Percentiles rank a stretch among this genome's conserved stretches.
phyloP scores from a whole-genome alignment of 2,329 filamentous ascomycete genomes.

The Proliferodiscus dingleyae region DNA sequence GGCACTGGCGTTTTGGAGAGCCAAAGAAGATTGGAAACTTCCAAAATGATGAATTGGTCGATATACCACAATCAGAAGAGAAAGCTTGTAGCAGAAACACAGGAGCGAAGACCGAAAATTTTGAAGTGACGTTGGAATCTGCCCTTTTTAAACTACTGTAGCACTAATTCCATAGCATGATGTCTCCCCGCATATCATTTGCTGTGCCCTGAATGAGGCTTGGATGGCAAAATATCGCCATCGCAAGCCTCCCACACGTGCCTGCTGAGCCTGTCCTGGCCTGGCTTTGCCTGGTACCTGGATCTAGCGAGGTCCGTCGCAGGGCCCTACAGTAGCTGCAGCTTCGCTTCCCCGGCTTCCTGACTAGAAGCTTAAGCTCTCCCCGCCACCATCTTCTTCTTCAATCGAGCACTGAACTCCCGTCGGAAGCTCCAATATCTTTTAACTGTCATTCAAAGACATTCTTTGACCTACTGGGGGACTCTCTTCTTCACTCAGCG shows the following conservation, averaged over 20 bases:
- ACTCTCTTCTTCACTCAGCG: background rate
- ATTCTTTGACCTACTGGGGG: conserved; percentile 1
- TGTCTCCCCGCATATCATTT: background rate
- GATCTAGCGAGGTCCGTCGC: conserved; percentile 1
- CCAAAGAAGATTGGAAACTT: background rate
- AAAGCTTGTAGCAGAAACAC: too few relatives aligned
- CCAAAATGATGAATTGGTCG: too few relatives aligned
- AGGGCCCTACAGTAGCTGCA: too few relatives aligned
- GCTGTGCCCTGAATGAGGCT: background rate
- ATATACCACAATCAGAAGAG: background rate
- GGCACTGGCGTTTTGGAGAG: conserved; percentile 1
- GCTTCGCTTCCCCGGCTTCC: conserved; percentile 1
- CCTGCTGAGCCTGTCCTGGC: background rate
- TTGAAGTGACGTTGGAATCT: background rate
- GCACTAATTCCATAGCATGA: background rate
- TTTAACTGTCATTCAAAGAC: background rate
- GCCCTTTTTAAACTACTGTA: background rate
- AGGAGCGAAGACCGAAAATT: too few relatives aligned
- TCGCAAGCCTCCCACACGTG: background rate
- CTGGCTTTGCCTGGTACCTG: background rate
- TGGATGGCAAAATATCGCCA: background rate
- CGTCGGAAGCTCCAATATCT: background rate
- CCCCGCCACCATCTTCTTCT: conserved; percentile 3
- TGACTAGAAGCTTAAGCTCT: background rate
- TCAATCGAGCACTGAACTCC: background rate